A percentile compares a stretch with the other conserved stretches of the same genome.
These are phyloP conservation scores for Debaryomyces coudertii DNA, from an alignment of 1,139 yeast genomes.

Conservation along the genomic window DNA sequence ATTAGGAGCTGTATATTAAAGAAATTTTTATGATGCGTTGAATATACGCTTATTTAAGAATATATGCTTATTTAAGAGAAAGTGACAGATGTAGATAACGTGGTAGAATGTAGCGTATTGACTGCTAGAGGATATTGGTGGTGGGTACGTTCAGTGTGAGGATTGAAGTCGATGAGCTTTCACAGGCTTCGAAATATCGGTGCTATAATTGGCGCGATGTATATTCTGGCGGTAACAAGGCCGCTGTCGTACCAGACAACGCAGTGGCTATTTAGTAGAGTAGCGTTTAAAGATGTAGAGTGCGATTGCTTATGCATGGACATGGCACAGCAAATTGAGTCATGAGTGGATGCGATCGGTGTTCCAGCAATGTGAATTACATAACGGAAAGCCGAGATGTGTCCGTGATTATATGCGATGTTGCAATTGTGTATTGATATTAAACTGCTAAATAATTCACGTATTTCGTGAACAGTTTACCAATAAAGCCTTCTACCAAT, in stretches of 20 bases:
- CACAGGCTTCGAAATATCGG: too few relatives aligned
- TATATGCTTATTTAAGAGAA: conserved; percentile 1
- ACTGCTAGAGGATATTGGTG: too few relatives aligned
- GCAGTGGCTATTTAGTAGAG: too few relatives aligned
- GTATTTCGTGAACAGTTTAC: conserved; percentile 31
- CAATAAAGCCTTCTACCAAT: conserved; percentile 32
- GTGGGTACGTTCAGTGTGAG: too few relatives aligned
- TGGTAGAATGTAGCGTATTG: too few relatives aligned
- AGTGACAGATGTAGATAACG: neutral
- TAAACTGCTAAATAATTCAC: conserved; percentile 15
- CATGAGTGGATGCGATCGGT: neutral
- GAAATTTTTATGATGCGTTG: neutral
- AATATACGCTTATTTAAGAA: conserved; percentile 3
- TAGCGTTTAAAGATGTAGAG: too few relatives aligned
- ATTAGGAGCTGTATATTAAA: conserved; percentile 2
- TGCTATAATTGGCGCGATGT: too few relatives aligned
- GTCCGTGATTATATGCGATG: neutral
- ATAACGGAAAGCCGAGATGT: neutral
- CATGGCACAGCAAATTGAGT: neutral
- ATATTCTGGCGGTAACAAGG: too few relatives aligned
- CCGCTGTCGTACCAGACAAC: too few relatives aligned
- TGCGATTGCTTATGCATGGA: neutral
- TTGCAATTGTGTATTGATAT: neutral
- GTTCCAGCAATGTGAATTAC: neutral
- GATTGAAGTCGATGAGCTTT: too few relatives aligned